phyloP scores from a whole-genome alignment of 164 flowering plant species.

The Macadamia tetraphylla region DNA sequence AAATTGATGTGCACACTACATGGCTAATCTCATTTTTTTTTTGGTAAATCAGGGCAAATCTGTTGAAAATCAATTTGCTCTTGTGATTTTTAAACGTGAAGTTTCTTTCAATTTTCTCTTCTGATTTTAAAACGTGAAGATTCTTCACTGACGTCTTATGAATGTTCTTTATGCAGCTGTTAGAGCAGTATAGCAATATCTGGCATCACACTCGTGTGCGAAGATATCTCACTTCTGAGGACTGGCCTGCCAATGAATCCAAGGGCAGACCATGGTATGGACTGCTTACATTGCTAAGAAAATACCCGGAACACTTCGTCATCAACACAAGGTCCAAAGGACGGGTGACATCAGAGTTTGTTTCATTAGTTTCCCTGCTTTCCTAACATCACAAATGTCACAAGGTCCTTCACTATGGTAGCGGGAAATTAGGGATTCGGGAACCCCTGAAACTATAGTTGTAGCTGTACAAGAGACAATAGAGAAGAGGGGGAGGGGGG shows the following conservation, averaged over 20 bases:
- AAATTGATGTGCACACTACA: too few relatives aligned
- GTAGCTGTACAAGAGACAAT: too few relatives aligned
- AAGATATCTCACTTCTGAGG: constrained; percentile 83
- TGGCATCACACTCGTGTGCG: constrained; percentile 98
- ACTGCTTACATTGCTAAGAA: constrained; percentile 79
- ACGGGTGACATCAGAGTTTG: constrained; percentile 76
- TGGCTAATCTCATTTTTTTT: too few relatives aligned
- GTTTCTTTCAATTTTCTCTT: background rate
- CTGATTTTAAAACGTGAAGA: background rate
- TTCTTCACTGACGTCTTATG: constrained; percentile 2
- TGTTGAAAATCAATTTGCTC: too few relatives aligned
- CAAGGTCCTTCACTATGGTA: background rate
- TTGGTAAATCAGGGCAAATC: too few relatives aligned
- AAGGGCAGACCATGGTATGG: constrained; percentile 93
- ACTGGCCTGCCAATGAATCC: constrained; percentile 65
- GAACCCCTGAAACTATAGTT: background rate
- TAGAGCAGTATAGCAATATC: constrained; percentile 55
- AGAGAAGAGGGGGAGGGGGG: background rate
- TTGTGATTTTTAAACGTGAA: background rate
- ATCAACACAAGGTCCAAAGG: constrained; percentile 96
- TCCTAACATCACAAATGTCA: constrained; percentile 30
- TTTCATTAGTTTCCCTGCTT: constrained; percentile 82
- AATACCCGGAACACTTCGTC: constrained; percentile 96
- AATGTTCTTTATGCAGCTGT: constrained; percentile 41
- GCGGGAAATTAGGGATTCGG: too few relatives aligned